Evolutionary conservation across 2,329 filamentous ascomycete genomes (phyloP), one percentile per base, ranked within the genome.

Genomic region (Exophiala calicioides): DNA sequence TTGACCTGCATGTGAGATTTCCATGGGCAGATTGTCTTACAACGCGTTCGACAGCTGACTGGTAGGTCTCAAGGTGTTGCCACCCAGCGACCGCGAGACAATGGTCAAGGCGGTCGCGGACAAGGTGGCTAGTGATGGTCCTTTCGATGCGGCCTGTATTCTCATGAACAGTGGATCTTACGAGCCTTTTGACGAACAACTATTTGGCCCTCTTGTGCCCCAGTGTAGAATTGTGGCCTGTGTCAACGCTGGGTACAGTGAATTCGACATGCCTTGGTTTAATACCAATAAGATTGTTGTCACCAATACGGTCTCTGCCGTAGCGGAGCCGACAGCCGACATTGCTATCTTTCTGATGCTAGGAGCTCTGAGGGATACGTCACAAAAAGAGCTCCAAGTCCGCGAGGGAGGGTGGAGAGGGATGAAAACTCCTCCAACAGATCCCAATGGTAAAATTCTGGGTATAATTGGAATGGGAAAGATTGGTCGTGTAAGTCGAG

Each of bases 181-280:
- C 39, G 72, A 75, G 41, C 74, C 74, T 0, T 76, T 78, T 44
- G 67, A 76, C 46, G 61, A 66, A n/a, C 69, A 67, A 2, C 56
- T 78, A 3, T 62, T 78, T 3, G 39, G 48, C 3, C 54, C 63
- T 3, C 63, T 78, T 4, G 51, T 62, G 1, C 72, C 74, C 0
- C 44, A 63, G 15, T 73, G 68, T 43, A 66, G 68, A 38, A 71
- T 77, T 40, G 69, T 78, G 20, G 60, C 65, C 3, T 77, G 73
- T 0, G 70, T 68, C 1, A 69, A 68, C 26, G 46, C 52, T 6
- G 43, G 52, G 12, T 75, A 68, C 3, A 79, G 84, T 60, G 73
- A 86, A 63, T 88, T 85, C 68, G 80, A 83, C 58, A 73, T 88
- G 54, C 78, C 76, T 48, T 90, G 86, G 85, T 80, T 87, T 9